Evolutionary conservation across 208 protist genomes (phyloP), one percentile per base, ranked within the genome.

Genomic region (Sergeia podlipaevii): DNA sequence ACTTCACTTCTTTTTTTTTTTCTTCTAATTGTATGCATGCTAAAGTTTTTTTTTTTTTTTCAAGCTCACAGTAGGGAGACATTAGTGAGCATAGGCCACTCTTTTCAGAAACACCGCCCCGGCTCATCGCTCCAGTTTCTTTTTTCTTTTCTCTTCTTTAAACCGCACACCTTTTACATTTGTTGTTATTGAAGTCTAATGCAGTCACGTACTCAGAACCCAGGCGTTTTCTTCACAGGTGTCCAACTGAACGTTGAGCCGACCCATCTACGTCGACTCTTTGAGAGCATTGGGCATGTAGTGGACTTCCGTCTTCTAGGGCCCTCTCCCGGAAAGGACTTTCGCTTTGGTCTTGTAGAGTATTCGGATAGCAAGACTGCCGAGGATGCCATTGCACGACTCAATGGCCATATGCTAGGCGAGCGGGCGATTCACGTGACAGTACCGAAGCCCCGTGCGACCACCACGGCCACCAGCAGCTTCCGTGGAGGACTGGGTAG

Each of bases 241-340:
- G 74, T 95, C n/a, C 80, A 83, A 5, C 55, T 87, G 1, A 70
- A 77, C 46, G 74, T 91, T 43, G 74, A 85, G 24, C 57, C 73
- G 32, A 51, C 41, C 1, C 49, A 58, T 17, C 57, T 95, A n/a
- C 80, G 82, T n/a, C 76, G 82, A 29, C 83, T 86, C 51, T 95
- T 95, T 64, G 80, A 89, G 53, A 79, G 75, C 34, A 73, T 91
- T n/a, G 88, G 88, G 36, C 84, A 88, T 70, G 65, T 87, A 18
- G 70, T 89, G 1, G 74, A 77, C 59, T 90, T 92, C 44, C 74
- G 60, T 46, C 61, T 90, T 34, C 65, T 81, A 38, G 72, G 68
- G 24, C 80, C 80, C 2, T 49, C 61, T 3, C 71, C 72, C 8
- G 88, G 84, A 29, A 81, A 78, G 50, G 81, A 91, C 46, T 88